A percentile compares a stretch with the other conserved stretches of the same genome.
Conservation (phyloP, 2,329 filamentous ascomycete species). For the Waltergamsia citrina region DNA sequence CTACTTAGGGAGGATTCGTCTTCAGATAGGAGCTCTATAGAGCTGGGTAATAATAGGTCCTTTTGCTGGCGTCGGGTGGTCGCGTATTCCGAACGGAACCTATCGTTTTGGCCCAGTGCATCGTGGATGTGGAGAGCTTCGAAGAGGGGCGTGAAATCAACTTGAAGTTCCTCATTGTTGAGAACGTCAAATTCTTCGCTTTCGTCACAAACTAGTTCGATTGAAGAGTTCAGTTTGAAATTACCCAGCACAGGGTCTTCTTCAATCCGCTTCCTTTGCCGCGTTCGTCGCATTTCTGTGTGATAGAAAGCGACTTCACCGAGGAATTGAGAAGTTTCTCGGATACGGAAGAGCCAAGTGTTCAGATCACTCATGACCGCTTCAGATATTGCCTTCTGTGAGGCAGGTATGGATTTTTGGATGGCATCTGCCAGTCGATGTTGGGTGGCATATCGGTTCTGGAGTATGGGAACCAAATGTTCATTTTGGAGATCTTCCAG, state of each 20-base stretch:
- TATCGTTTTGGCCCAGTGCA: slow-evolving; percentile 84
- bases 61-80: slow-evolving; percentile 85
- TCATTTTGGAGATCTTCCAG: slow-evolving; percentile 95
- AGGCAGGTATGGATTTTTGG: slow-evolving; percentile 87
- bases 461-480: slow-evolving; percentile 63
- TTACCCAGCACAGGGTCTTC: slow-evolving; percentile 64
- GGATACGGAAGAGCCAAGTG: slow-evolving; percentile 90
- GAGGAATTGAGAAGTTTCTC: slow-evolving; percentile 91
- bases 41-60: slow-evolving; percentile 72
- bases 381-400: slow-evolving; percentile 87
- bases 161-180: slow-evolving; percentile 88
- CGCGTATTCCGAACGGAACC: slow-evolving; percentile 86
- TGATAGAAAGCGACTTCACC: slow-evolving; percentile 97
- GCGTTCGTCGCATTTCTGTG: slow-evolving; percentile 74
- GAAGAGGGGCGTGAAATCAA: slow-evolving; percentile 89
- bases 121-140: slow-evolving; percentile 96
- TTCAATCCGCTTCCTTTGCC: slow-evolving; percentile 76
- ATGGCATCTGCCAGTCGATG: slow-evolving; percentile 95
- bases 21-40: slow-evolving; percentile 69
- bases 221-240: slow-evolving; percentile 91
- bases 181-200: slow-evolving; percentile 91
- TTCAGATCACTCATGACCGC: slow-evolving; percentile 96
- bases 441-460: slow-evolving; percentile 81
- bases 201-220: slow-evolving; percentile 92
- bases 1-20: slow-evolving; percentile 82